Percentiles rank a stretch among this genome's conserved stretches.
Evolutionary conservation across 148 eudicot genomes (phyloP).

Genomic region (Heliosperma pusillum): DNA sequence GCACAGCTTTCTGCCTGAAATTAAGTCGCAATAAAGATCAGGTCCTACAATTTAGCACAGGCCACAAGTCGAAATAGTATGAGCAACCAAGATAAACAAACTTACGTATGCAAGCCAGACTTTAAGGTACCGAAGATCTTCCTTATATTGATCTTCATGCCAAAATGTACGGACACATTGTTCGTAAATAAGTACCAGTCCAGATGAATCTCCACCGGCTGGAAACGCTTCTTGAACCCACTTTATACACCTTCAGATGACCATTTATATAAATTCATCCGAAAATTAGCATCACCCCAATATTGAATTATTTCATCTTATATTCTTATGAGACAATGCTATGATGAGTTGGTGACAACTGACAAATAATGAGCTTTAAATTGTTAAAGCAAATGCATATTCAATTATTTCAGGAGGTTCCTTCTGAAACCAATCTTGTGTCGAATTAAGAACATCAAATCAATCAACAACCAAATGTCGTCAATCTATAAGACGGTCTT

Average conservation of each 20-base stretch:
- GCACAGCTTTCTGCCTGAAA: constrained; percentile 90
- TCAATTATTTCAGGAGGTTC: background rate
- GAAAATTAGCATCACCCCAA: background rate
- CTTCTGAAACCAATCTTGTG: too few relatives aligned
- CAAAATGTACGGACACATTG: constrained; percentile 92
- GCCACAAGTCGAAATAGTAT: background rate
- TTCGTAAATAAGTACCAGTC: constrained; percentile 71
- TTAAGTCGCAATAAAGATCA: constrained; percentile 4
- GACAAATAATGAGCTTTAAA: too few relatives aligned
- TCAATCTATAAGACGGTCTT: too few relatives aligned
- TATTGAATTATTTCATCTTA: too few relatives aligned
- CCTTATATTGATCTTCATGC: constrained; percentile 74
- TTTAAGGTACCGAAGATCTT: constrained; percentile 81
- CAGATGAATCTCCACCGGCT: constrained; percentile 83
- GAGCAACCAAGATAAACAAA: constrained; percentile 11
- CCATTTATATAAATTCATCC: background rate
- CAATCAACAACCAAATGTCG: too few relatives aligned
- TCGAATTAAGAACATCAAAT: too few relatives aligned
- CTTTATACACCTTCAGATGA: constrained; percentile 67
- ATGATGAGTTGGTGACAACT: too few relatives aligned
- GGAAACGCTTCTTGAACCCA: constrained; percentile 98
- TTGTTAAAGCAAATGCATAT: too few relatives aligned
- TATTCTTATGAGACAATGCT: too few relatives aligned
- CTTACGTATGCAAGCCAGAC: constrained; percentile 94
- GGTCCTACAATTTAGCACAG: background rate